phyloP scores from a whole-genome alignment of 805 yeast species.

The Starmerella bombi region DNA sequence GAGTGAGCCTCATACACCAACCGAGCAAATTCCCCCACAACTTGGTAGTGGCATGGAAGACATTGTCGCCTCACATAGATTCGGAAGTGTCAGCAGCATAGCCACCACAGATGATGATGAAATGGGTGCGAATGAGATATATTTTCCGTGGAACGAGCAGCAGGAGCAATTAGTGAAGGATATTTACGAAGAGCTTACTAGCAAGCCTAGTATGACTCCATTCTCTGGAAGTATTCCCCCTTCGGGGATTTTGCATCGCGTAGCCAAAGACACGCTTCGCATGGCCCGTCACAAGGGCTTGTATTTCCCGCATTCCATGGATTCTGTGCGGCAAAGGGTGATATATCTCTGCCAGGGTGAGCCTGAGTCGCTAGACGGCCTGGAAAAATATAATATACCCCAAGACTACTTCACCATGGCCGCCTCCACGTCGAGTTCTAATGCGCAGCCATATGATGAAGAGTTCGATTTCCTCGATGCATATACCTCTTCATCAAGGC shows the following conservation, averaged over 20 bases:
- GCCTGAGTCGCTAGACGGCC: constrained; percentile 2
- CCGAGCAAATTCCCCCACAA: constrained; percentile 17
- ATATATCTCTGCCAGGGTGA: constrained; percentile 18
- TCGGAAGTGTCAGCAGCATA: constrained; percentile 23
- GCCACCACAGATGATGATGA: constrained; percentile 25
- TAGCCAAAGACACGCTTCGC: constrained; percentile 42
- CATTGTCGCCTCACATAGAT: constrained; percentile 16
- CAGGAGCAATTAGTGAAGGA: constrained; percentile 35
- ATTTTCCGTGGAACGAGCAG: constrained; percentile 22
- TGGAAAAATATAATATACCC: constrained; percentile 6
- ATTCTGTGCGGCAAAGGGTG: constrained; percentile 26
- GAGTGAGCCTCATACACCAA: constrained; percentile 23
- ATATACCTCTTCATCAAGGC: constrained; percentile 2
- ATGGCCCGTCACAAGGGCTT: constrained; percentile 22
- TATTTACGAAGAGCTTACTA: constrained; percentile 37
- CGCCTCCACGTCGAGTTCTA: background rate
- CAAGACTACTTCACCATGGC: constrained; percentile 10
- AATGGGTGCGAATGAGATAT: constrained; percentile 12
- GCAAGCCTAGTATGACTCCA: constrained; percentile 53
- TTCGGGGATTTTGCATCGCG: constrained; percentile 47
- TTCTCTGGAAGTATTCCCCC: constrained; percentile 56
- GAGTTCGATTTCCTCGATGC: constrained; percentile 15
- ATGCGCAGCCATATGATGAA: too few relatives aligned
- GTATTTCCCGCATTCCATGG: constrained; percentile 25
- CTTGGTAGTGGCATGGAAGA: constrained; percentile 1